Percentiles rank a stretch among this genome's conserved stretches.
Evolutionary conservation across 2,329 filamentous ascomycete species (phyloP).

Genomic region (Chrysoporthe puriensis): DNA sequence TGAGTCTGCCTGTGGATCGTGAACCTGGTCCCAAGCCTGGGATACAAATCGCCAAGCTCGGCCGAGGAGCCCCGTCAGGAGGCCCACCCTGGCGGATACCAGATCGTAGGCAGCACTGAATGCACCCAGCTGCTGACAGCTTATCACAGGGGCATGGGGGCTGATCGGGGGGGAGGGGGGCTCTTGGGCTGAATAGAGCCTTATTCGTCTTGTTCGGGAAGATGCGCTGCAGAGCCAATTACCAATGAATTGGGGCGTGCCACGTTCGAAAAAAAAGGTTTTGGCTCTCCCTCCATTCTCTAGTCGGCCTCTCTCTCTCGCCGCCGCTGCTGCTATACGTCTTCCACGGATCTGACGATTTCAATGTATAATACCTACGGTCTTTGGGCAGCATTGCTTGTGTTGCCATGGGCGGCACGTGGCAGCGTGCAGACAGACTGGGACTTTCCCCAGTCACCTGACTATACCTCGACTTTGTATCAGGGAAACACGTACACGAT

Average conservation of each 20-base stretch:
- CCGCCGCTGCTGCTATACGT: background rate
- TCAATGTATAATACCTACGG: background rate
- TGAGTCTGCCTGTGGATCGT: too few species aligned
- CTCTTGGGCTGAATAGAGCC: background rate
- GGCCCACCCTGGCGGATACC: too few species aligned
- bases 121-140: too few species aligned
- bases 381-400: background rate
- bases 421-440: background rate
- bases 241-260: background rate
- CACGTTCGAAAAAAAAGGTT: background rate
- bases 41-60: too few species aligned
- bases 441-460: background rate
- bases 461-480: background rate
- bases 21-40: too few species aligned
- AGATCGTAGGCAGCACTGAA: too few species aligned
- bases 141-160: background rate
- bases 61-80: too few species aligned
- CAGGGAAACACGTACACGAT: background rate
- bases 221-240: background rate
- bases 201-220: background rate
- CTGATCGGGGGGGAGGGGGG: background rate
- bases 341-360: background rate
- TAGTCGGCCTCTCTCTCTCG: background rate
- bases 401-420: background rate
- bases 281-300: background rate